A percentile compares a stretch with the other conserved stretches of the same genome.
Evolutionary conservation across 441 rosid species (phyloP).

Genomic region (Erodium moschatum): DNA sequence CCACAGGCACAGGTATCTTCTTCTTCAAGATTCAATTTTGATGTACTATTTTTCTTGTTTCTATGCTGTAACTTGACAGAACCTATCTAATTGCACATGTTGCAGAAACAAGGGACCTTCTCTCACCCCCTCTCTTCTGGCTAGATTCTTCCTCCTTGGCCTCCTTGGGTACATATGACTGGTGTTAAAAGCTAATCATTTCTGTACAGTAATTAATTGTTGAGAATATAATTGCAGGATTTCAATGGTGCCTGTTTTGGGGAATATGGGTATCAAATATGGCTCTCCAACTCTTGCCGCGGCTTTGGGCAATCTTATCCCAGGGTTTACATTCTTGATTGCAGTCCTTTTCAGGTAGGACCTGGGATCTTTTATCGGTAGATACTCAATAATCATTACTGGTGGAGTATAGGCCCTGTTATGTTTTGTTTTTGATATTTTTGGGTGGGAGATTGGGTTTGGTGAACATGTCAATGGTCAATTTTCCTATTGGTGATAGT

Average conservation of each 20-base stretch:
- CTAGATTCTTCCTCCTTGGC: slow-evolving; percentile 40
- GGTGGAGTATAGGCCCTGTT: too few relatives aligned
- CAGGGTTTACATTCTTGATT: slow-evolving; percentile 37
- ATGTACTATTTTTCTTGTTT: neutral
- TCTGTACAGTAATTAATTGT: neutral
- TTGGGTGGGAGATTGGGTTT: too few relatives aligned
- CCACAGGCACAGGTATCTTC: neutral
- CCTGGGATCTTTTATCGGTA: neutral
- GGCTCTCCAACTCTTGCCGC: slow-evolving; percentile 39
- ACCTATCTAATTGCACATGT: neutral
- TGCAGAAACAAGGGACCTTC: slow-evolving; percentile 34
- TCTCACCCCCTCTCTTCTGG: slow-evolving; percentile 31
- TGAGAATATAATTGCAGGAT: slow-evolving; percentile 20
- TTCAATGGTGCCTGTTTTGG: slow-evolving; percentile 27
- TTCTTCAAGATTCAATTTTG: neutral
- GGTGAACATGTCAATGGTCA: too few relatives aligned
- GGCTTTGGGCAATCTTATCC: slow-evolving; percentile 29
- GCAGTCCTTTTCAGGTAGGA: slow-evolving; percentile 36
- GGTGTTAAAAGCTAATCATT: neutral
- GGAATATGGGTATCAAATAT: slow-evolving; percentile 28
- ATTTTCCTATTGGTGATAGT: too few relatives aligned
- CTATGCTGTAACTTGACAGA: neutral
- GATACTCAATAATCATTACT: neutral
- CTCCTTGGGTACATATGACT: slow-evolving; percentile 32
- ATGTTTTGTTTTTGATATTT: too few relatives aligned